Base-by-base conservation (phyloP, 495 filamentous ascomycete species). In the Penicillium riverlandense region DNA sequence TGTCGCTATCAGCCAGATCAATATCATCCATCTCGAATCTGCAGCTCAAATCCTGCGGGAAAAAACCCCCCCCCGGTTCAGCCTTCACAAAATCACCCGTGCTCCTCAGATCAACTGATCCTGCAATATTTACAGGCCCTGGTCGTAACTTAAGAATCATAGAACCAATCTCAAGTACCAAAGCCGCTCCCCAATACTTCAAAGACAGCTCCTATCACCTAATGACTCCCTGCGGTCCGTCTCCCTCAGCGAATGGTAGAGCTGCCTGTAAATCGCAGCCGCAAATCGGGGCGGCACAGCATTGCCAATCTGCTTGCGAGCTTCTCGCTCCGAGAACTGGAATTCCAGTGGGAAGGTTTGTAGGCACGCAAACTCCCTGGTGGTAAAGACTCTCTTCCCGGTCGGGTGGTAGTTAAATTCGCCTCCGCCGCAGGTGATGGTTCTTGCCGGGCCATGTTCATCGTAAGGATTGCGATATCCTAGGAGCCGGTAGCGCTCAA, bases 271-370 rank as follows among this genome's bases (percentile, higher is more conserved):
- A 0, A 94, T 44, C 0, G 71, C 68, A 34, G 73, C 63, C 0
- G 82, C 83, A 0, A 88, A 62, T 6, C 61, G 47, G 0, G 90
- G 82, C 0, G 89, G 86, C 7, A 94, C 88, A 0, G 89, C 88
- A 58, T 97, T 96, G 0, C 91, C 91, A 48, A 96, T 86, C 55
- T 92, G 87, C 50, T 72, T 83, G 44, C 76, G 79, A 2, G 80
- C 65, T 2, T 56, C 51, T 0, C 35, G 44, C 0, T 43, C 35
- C 0, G 62, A 52, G 48, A 95, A 95, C 2, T 65, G 57, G 62
- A 88, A 84, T 2, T 67, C 61, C 0, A 66, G 10, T 0, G 89
- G 88, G 40, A 96, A 96, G 0, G 79, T 80, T 45, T 92, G 86
- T 2, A 96, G 54, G 9, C 77, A 71, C 0, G 91, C 86, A 30